Base-by-base conservation (phyloP, 805 yeast genomes). In the Ogataea minuta region DNA sequence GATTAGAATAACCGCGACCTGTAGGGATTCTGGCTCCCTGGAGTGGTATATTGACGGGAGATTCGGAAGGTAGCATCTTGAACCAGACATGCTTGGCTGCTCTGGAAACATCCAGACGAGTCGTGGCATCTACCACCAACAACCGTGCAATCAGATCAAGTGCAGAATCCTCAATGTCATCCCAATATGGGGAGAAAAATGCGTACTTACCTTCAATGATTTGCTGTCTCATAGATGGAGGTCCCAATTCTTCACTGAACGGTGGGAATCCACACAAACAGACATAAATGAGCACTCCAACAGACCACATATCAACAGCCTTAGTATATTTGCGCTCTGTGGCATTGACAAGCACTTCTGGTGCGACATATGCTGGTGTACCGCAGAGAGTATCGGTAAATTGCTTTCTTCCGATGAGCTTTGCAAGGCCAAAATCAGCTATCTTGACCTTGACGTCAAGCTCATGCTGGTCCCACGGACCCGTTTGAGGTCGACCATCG, bases 191-290 rank as follows among this genome's bases (percentile, higher is more conserved):
- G 4, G 86, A 76, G 56, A 78, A 84, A 55, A 84, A 84, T 0
- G 89, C 88, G 59, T 70, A 83, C 43, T 72, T 75, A 0, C 84
- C 91, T 23, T 66, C 63, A 8, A 81, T 51, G 35, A 84, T 84
- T 59, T 84, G 93, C 30, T 84, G 86, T 44, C 78, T 74, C 84
- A 84, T 80, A 16, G 72, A 70, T 8, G 91, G 91, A 9, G 93
- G 93, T 0, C 81, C 90, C 40, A 84, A 57, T 45, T 85, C 91
- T 31, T 84, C 93, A 53, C 88, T 81, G 55, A 85, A 85, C 0
- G 95, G 95, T 4, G 91, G 93, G 49, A 85, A 85, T 0, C 95
- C 95, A 57, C 88, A 84, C 12, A 85, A 64, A 56, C 93, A 83
- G 2, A 84, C 89, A 46, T 85, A 85, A 11, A 84, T 59, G 31